Percentiles rank a stretch among this genome's conserved stretches.
These are phyloP conservation scores for Xylaria sp. DNA, from an alignment of 2,329 filamentous ascomycete species.

Conservation along the genomic window DNA sequence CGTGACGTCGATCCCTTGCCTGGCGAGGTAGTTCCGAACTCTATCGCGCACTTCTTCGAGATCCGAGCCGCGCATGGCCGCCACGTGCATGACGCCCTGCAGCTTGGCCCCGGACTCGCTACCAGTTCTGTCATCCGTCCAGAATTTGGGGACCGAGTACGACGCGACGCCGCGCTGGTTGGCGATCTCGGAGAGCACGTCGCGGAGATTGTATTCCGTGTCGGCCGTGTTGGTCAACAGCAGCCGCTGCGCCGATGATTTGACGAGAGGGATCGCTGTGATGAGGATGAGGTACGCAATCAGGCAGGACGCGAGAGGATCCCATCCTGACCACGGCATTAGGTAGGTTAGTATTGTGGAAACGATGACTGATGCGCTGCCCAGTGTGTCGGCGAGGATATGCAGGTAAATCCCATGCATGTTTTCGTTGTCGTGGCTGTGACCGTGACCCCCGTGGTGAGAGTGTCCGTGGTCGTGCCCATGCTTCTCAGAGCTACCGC, in stretches of 20 bases:
- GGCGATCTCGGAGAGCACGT: slow-evolving; percentile 84
- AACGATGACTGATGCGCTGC: slow-evolving; percentile 92
- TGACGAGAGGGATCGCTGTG: slow-evolving; percentile 90
- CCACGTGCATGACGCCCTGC: slow-evolving; percentile 86
- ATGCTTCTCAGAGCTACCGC: slow-evolving; percentile 55
- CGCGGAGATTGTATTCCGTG: slow-evolving; percentile 87
- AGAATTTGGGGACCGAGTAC: slow-evolving; percentile 90
- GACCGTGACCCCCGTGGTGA: slow-evolving; percentile 53
- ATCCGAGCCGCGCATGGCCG: slow-evolving; percentile 76
- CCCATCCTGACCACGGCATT: slow-evolving; percentile 92
- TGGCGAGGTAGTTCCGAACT: slow-evolving; percentile 76
- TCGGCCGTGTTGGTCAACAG: slow-evolving; percentile 86
- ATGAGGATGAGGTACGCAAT: slow-evolving; percentile 93
- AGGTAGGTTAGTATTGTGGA: slow-evolving; percentile 89
- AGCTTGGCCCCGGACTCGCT: slow-evolving; percentile 64
- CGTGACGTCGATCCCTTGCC: slow-evolving; percentile 81
- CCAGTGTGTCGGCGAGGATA: slow-evolving; percentile 92
- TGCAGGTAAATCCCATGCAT: slow-evolving; percentile 98
- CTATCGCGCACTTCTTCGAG: slow-evolving; percentile 85
- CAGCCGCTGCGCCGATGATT: slow-evolving; percentile 82
- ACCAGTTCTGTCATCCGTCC: slow-evolving; percentile 78
- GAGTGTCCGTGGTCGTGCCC: slow-evolving; percentile 52
- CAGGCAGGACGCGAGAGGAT: slow-evolving; percentile 91
- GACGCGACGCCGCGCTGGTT: slow-evolving; percentile 85
- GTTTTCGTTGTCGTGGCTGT: slow-evolving; percentile 90